Evolutionary conservation across 176 grass and related monocot species (phyloP).

Genomic region (Carex myosuroides): DNA sequence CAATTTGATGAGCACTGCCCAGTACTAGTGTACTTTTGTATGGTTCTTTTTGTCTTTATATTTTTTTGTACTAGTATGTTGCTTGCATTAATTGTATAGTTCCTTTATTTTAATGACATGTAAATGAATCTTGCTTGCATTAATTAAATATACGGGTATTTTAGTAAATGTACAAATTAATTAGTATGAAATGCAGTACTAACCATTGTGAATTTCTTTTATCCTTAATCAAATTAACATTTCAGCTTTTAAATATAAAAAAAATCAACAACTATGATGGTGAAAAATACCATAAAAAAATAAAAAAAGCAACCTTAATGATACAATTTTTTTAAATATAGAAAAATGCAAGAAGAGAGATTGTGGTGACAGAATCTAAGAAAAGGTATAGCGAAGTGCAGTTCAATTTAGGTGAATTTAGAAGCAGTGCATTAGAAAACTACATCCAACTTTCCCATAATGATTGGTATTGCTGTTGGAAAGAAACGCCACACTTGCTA

Average conservation of each 20-base stretch:
- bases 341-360: neutral
- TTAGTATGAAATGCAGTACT: too few relatives aligned
- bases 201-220: too few relatives aligned
- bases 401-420: constrained; percentile 1
- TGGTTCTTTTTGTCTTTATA: too few relatives aligned
- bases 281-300: too few relatives aligned
- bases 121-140: too few relatives aligned
- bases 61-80: neutral
- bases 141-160: neutral
- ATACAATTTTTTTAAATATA: neutral
- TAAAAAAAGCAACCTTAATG: too few relatives aligned
- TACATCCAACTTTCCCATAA: neutral
- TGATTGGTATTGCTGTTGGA: neutral
- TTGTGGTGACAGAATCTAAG: constrained; percentile 9
- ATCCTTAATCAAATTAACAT: too few relatives aligned
- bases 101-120: too few relatives aligned
- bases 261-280: neutral
- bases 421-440: constrained; percentile 8
- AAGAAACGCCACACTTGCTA: neutral
- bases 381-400: neutral
- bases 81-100: neutral
- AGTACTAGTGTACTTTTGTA: too few relatives aligned
- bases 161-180: neutral
- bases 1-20: too few relatives aligned
- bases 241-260: neutral